phyloP scores from a whole-genome alignment of 148 eudicot species.

The Vaccinium myrtillus region DNA sequence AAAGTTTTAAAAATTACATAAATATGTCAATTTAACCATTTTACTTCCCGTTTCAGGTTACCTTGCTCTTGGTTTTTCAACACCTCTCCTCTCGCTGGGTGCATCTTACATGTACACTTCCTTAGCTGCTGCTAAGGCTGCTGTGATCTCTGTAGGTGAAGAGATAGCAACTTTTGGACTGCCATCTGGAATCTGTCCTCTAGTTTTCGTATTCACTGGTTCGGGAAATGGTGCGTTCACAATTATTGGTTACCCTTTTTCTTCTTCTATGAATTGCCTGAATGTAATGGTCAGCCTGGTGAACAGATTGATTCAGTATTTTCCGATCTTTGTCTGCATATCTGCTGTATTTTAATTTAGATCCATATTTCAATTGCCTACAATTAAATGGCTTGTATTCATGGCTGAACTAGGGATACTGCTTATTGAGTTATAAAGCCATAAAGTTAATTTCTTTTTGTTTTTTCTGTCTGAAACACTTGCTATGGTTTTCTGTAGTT shows the following conservation, averaged over 20 bases:
- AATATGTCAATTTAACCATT: neutral
- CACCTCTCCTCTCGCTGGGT: conserved; percentile 91
- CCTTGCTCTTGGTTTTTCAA: conserved; percentile 86
- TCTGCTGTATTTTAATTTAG: neutral
- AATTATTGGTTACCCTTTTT: neutral
- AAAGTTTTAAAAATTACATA: neutral
- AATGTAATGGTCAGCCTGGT: neutral
- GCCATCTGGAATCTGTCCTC: conserved; percentile 84
- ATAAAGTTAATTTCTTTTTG: neutral
- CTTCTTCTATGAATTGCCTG: neutral
- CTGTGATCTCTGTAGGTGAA: conserved; percentile 92
- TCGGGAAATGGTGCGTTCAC: conserved; percentile 74
- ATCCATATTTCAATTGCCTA: neutral
- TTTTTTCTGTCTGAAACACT: neutral
- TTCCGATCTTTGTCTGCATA: neutral
- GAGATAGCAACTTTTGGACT: conserved; percentile 87
- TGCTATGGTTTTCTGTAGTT: conserved; percentile 42
- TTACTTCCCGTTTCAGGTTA: conserved; percentile 55
- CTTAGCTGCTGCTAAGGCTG: conserved; percentile 93
- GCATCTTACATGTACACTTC: conserved; percentile 96
- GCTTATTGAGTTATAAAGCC: neutral
- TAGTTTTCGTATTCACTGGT: conserved; percentile 94
- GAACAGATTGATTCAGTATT: conserved; percentile 5
- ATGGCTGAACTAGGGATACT: neutral
- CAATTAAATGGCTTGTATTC: neutral